Evolutionary conservation across 1,284 basidiomycete species (phyloP), one percentile per base, ranked within the genome.

Genomic region (Ceratobasidium sp.): DNA sequence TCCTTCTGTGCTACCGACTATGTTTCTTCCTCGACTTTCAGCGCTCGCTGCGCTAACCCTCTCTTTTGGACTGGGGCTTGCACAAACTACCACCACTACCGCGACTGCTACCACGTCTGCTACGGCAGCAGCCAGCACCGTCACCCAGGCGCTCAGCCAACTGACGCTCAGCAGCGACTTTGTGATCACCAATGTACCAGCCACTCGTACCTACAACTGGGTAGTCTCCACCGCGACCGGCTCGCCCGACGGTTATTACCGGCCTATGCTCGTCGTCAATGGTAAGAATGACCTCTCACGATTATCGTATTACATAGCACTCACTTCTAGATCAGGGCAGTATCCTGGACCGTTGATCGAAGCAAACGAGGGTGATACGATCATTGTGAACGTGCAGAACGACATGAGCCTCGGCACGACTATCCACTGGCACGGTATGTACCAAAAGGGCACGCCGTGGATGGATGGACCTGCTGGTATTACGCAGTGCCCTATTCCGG

Each of bases 401-500:
- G 69, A 76, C 37, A 75, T 82, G 40, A 70, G 76, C 43, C 79
- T 80, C 61, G 77, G 78, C 37, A 81, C 81, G 13, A 76, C 81
- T 0, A 77, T 84, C 7, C 82, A 83, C 77, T 83, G 82, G 82
- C 83, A 84, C 68, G 83, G 82, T 0, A 79, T 81, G 59, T 78
- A 76, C n/a, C 81, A 82, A 73, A 78, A 80, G 49, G 80, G 78
- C 5, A 79, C 79, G 13, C 80, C 79, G 56, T 82, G 78, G 77
- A 80, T 81, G 69, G 81, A 83, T 74, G 83, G 82, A 13, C 79
- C 81, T n/a, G 77, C 78, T 64, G 79, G 80, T 6, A 80, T 83
- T 40, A 82, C 83, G 49, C 83, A 84, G 77, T 85, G 85, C 77
- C 81, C 82, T 0, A 85, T 85, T 64, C 81, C 80, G 0, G 76